Base-by-base conservation (phyloP, 225 moss, liverwort and hornwort genomes). In the Anthoceros angustus region DNA sequence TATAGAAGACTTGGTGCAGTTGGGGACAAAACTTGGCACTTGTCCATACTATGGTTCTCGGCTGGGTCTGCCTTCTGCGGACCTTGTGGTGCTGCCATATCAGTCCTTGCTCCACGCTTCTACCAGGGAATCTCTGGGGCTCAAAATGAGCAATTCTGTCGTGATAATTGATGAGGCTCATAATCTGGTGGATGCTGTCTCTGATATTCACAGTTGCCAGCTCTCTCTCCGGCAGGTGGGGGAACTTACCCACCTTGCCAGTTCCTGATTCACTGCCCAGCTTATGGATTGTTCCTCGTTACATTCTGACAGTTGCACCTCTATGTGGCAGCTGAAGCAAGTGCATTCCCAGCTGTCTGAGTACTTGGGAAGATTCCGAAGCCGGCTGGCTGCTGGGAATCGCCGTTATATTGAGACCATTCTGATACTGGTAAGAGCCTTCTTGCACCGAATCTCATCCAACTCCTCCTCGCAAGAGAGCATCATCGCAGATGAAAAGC, bases 21-120 rank as follows among this genome's bases (percentile, higher is more conserved):
- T 92, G 64, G 95, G 95, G 60, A 80, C 77, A 65, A 82, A 81
- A 66, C 18, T 92, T 41, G 91, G 85, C 66, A 89, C 89, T 42
- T 98, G 95, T 70, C 92, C 92, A 40, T 98, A 98, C 69, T 98
- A 98, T 62, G 95, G 95, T 68, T 83, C 88, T 40, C 88, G 89
- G 39, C 84, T 82, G 40, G 81, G 86, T 77, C 81, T 98, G 45
- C 82, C 91, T 12, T 48, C 74, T 39, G 81, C 92, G 62, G 95
- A 98, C 72, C 68, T 98, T 63, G 86, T 98, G 62, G 88, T 92
- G 68, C 85, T 92, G 46, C 95, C 95, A 2, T 98, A 92, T 72
- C 95, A 98, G 68, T 92, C 92, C 25, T 42, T 98, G 67, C 74
- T 98, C 62, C 95, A 98, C 70, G 72, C 79, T 70, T 80, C 86